A percentile compares a stretch with the other conserved stretches of the same genome.
Conservation (phyloP, 306 rosid genomes). For the Malus sieversii region DNA sequence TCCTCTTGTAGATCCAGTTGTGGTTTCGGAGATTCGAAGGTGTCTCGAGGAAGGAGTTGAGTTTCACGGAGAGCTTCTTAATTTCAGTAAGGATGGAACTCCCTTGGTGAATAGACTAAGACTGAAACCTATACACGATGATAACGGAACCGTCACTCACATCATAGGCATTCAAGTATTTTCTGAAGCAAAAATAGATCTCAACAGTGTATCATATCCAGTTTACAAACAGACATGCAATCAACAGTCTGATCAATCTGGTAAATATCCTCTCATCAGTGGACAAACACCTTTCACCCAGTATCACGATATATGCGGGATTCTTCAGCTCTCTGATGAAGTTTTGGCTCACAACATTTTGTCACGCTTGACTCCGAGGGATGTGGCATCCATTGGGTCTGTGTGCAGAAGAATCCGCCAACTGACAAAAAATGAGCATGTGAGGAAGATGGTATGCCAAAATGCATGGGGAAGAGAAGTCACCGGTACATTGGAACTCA, state of each 20-base stretch:
- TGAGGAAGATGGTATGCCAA: slow-evolving; percentile 97
- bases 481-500: slow-evolving; percentile 76
- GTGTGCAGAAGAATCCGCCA: slow-evolving; percentile 88
- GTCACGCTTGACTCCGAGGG: slow-evolving; percentile 94
- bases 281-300: slow-evolving; percentile 37
- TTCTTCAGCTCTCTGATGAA: slow-evolving; percentile 95
- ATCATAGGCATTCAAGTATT: slow-evolving; percentile 84
- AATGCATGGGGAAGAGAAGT: slow-evolving; percentile 99
- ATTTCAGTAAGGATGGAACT: slow-evolving; percentile 90
- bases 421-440: slow-evolving; percentile 82
- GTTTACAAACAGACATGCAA: slow-evolving; percentile 71
- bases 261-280: slow-evolving; percentile 31
- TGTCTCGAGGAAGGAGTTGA: slow-evolving; percentile 79
- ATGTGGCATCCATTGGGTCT: slow-evolving; percentile 96
- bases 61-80: slow-evolving; percentile 90
- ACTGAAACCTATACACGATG: slow-evolving; percentile 79
- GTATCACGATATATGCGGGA: slow-evolving; percentile 64
- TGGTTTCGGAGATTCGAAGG: slow-evolving; percentile 90
- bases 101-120: slow-evolving; percentile 76
- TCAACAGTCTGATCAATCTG: slow-evolving; percentile 40
- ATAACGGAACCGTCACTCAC: slow-evolving; percentile 78
- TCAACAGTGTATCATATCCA: slow-evolving; percentile 74
- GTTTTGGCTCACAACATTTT: slow-evolving; percentile 91
- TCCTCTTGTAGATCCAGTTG: slow-evolving; percentile 95
- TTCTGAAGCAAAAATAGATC: slow-evolving; percentile 75